Evolutionary conservation across 1,284 basidiomycete species (phyloP), one percentile per base, ranked within the genome.

Genomic region (Tilletia setariae): DNA sequence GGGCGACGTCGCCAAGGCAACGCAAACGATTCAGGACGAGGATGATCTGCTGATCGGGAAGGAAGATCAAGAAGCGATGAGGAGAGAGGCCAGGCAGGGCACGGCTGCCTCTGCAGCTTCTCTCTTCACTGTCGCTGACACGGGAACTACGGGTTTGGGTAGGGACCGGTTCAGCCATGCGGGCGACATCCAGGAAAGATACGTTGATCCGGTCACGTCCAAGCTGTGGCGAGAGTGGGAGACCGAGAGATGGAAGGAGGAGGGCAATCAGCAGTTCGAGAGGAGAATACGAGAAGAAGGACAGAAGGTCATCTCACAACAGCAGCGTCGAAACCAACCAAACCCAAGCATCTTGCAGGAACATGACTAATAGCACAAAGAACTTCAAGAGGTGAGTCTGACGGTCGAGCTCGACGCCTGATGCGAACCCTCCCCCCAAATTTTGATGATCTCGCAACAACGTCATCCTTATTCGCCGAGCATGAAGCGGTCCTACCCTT

Each of bases 181-280:
- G 25, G 62, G 69, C 21, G 78, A 80, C 40, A 76, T 80, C 51
- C 77, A 80, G 44, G 78, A 80, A 56, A 63, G 78, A 30, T 80
- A 74, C 59, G 65, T 80, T 32, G 77, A 78, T 63, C 73, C 75
- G 44, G 61, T 68, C 1, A 66, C 56, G 3, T 32, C 56, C 1
- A 19, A 74, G 2, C 21, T 70, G 21, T 77, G 72, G 42, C 71
- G 74, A 19, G 72, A 71, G 64, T 53, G 59, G 7, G 71, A 74
- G 43, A 47, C 49, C 61, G 68, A 72, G 44, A 68, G 72, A 67
- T 63, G 68, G 21, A 69, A 72, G 63, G 64, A 75, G 61, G 44
- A 51, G 40, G 47, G 44, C 13, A 51, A 65, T 23, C 43, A 16
- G 32, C 30, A 35, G 28, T 28, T 40, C 4, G 64, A 65, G 64